Conservation (phyloP, 495 filamentous ascomycete genomes). For the Daldinia vernicosa region DNA sequence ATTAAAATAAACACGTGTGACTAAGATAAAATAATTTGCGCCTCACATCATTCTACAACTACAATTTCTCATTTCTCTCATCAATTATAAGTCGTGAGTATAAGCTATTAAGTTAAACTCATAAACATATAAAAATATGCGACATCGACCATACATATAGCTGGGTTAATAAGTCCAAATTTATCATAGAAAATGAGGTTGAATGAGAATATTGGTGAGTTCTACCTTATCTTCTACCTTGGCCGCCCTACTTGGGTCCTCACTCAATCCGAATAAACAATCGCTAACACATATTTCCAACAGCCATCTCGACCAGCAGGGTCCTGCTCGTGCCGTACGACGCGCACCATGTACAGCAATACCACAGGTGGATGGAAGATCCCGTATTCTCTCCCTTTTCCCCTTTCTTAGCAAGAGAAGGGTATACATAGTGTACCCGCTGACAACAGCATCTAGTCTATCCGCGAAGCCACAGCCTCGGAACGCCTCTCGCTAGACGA, state of each 20-base stretch:
- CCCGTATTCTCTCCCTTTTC: conserved; percentile 58
- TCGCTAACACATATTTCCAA: neutral
- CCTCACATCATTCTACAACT: neutral
- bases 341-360: conserved; percentile 77
- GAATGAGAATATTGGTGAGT: conserved; percentile 57
- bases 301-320: conserved; percentile 72
- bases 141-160: neutral
- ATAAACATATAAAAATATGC: neutral
- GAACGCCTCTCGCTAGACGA: conserved; percentile 78
- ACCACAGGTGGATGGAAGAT: conserved; percentile 93
- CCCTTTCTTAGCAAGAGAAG: neutral
- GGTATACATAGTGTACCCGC: neutral
- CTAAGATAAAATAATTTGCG: conserved; percentile 7
- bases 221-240: neutral
- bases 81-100: neutral
- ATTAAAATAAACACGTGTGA: neutral
- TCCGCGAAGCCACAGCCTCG: conserved; percentile 84
- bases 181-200: conserved; percentile 46
- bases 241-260: neutral
- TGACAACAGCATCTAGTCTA: conserved; percentile 60
- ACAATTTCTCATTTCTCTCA: neutral
- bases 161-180: neutral
- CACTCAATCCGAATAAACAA: neutral
- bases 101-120: neutral
- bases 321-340: conserved; percentile 87